phyloP scores from a whole-genome alignment of 2,329 filamentous ascomycete genomes.

The Sporothrix variecibatus region DNA sequence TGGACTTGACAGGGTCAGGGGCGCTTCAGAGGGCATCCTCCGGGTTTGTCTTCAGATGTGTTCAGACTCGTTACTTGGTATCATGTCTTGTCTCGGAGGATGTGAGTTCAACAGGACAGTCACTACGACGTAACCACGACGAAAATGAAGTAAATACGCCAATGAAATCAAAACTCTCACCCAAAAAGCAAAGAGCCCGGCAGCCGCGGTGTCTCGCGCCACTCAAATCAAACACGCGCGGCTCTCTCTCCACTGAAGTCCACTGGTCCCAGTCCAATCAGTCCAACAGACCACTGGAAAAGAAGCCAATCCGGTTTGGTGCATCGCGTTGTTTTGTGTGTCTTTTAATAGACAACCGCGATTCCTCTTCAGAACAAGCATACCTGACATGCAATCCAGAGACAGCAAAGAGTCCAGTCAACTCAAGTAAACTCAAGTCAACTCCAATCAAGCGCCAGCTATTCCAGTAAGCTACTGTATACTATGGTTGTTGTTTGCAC shows the following conservation, averaged over 20 bases:
- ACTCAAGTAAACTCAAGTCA: neutral
- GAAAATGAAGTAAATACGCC: neutral
- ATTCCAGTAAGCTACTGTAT: neutral
- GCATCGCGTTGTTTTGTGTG: neutral
- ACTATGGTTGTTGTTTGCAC: neutral
- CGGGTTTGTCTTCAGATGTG: neutral
- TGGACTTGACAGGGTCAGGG: neutral
- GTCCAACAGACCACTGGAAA: neutral
- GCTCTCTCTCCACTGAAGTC: neutral
- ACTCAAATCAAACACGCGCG: neutral
- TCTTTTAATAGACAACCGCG: slow-evolving; percentile 12
- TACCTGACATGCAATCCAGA: neutral
- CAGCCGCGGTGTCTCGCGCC: slow-evolving; percentile 4
- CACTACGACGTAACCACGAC: neutral
- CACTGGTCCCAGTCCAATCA: neutral
- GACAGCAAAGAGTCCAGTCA: neutral
- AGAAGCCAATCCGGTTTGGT: neutral
- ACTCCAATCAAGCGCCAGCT: neutral
- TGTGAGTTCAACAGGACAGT: neutral
- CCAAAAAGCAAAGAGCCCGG: neutral
- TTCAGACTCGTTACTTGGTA: neutral
- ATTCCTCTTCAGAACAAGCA: neutral
- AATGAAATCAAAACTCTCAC: neutral
- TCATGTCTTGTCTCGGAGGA: neutral
- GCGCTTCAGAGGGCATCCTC: neutral